phyloP scores from a whole-genome alignment of 148 eudicot species.

The Vaccinium macrocarpon region DNA sequence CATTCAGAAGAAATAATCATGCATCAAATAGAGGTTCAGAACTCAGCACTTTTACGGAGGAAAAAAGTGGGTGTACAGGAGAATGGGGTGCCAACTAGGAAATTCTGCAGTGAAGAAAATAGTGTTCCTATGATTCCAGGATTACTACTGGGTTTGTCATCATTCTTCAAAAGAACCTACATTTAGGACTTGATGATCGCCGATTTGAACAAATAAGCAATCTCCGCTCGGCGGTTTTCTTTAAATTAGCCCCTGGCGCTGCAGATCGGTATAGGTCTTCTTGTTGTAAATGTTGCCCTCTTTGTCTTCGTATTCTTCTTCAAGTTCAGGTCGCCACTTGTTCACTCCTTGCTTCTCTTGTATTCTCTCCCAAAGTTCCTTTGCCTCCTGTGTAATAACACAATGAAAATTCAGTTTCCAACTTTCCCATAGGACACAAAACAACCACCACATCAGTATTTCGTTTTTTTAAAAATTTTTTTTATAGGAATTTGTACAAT shows the following conservation, averaged over 20 bases:
- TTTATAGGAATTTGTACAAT: background rate
- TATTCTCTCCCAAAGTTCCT: conserved; percentile 83
- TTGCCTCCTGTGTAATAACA: conserved; percentile 63
- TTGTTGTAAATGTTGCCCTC: conserved; percentile 95
- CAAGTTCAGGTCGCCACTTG: conserved; percentile 97
- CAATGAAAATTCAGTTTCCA: background rate
- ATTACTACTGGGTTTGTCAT: background rate
- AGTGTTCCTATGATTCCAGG: background rate
- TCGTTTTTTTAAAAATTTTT: background rate
- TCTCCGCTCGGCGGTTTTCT: background rate
- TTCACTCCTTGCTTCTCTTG: conserved; percentile 81
- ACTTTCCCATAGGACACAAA: background rate
- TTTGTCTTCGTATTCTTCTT: conserved; percentile 90
- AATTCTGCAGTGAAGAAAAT: background rate
- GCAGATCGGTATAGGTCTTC: conserved; percentile 88
- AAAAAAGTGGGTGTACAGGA: background rate
- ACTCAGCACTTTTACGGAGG: background rate
- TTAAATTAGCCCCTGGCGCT: conserved; percentile 88
- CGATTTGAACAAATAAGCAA: background rate
- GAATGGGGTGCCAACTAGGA: background rate
- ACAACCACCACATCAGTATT: background rate
- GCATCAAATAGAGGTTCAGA: background rate
- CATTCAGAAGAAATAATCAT: background rate
- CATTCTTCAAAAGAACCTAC: background rate
- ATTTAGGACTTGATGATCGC: background rate